These are phyloP conservation scores for Phytophthora sojae DNA, from an alignment of 352 stramenopile species.

Conservation along the genomic window DNA sequence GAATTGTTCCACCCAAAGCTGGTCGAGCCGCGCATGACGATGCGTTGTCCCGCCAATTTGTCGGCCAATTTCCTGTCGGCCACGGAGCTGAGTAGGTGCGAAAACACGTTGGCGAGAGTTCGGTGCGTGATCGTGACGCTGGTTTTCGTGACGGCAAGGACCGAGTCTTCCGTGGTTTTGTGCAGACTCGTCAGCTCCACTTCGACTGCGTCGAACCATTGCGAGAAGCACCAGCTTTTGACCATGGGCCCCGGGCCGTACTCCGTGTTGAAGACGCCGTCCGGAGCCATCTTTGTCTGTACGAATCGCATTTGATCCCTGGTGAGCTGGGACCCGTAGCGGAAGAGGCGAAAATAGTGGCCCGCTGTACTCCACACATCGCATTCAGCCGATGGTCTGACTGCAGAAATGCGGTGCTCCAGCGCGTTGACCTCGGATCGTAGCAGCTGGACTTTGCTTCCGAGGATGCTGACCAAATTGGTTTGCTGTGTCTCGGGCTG, in stretches of 20 bases:
- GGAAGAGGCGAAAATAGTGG: background rate
- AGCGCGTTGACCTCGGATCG: background rate
- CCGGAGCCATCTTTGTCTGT: background rate
- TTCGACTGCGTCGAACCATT: conserved; percentile 10
- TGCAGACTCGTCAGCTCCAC: conserved; percentile 3
- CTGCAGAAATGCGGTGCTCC: background rate
- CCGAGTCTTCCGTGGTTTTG: background rate
- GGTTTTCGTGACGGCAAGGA: background rate
- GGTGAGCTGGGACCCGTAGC: background rate
- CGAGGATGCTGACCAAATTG: background rate
- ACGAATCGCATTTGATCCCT: background rate
- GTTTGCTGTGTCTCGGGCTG: background rate
- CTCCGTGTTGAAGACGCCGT: conserved; percentile 5
- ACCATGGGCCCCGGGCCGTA: background rate
- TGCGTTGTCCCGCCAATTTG: conserved; percentile 2
- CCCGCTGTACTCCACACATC: background rate
- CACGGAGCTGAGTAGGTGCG: background rate
- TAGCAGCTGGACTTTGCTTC: background rate
- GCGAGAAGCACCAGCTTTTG: conserved; percentile 4
- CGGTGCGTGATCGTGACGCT: conserved; percentile 4
- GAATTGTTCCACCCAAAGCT: conserved; percentile 1
- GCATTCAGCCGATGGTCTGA: background rate
- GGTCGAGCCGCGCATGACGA: conserved; percentile 6
- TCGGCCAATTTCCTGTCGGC: background rate
- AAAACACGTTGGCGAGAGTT: conserved; percentile 8